Evolutionary conservation across 768 basidiomycete genomes (phyloP), one percentile per base, ranked within the genome.

Genomic region (Multifurca ochricompacta): DNA sequence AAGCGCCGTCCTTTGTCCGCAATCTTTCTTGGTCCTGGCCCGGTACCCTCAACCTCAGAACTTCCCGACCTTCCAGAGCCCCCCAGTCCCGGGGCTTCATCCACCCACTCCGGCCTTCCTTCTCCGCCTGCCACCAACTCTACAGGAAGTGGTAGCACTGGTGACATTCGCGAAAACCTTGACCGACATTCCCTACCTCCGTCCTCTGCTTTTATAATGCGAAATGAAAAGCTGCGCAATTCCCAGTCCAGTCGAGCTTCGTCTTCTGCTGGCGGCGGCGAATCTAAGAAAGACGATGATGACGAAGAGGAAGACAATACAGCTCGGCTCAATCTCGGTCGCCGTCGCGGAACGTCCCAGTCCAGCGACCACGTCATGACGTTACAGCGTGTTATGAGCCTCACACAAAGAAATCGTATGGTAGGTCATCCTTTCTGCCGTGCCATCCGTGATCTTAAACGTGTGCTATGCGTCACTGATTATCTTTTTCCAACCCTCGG

Each of bases 61-160:
- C 67, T 60, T 62, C 69, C 61, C 13, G 65, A 71, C 43, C 72
- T 86, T 18, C 85, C 86, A 3, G 82, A 84, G 62, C 76, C 87
- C 40, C 81, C 83, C n/a, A 84, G 81, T 58, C 82, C 83, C 10
- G 73, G 71, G 21, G 69, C 74, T 31, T 72, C 74, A 53, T 75
- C 81, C 4, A 66, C 64, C 58, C 71, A 74, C 53, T 87, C 85
- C 5, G 87, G 88, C 6, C 67, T 91, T 5, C 88, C 89, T 1
- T 89, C 87, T 21, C 89, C 89, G 0, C 89, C 89, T 39, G 87
- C 86, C 25, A 87, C 89, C 18, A 90, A 89, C 65, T 90, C 87
- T 10, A 89, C 87, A 1, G 87, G 85, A 31, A 88, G 86, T 66
- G 85, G 85, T 34, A 59, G 58, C 34, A 32, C 58, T 3, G 60